These are phyloP conservation scores for Vitellaria paradoxa DNA, from an alignment of 179 eudicot species.

Conservation along the genomic window DNA sequence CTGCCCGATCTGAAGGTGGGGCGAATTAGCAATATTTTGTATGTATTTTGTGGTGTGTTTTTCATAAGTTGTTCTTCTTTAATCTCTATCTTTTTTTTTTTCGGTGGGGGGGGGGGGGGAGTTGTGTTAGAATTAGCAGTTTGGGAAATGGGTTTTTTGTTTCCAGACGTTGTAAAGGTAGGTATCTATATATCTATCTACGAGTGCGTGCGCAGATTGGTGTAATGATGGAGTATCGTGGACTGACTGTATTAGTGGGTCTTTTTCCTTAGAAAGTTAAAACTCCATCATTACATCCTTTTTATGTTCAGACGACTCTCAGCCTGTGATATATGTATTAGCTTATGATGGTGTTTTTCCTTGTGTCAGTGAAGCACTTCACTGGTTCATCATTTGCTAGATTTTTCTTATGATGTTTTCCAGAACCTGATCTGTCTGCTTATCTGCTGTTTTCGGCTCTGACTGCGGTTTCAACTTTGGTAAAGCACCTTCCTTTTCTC, in stretches of 20 bases:
- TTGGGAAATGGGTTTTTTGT: no score
- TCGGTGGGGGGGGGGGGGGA: neutral
- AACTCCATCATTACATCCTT: conserved; percentile 13
- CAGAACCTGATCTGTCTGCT: conserved; percentile 9
- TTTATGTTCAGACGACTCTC: conserved; percentile 2
- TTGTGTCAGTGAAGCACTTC: conserved; percentile 17
- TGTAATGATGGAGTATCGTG: neutral
- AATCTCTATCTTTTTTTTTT: neutral
- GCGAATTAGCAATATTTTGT: no score
- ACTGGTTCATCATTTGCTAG: conserved; percentile 7
- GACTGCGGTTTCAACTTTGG: neutral
- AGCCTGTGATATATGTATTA: neutral
- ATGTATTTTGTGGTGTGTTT: no score
- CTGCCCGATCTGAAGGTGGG: conserved; percentile 13
- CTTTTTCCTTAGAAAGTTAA: conserved; percentile 4
- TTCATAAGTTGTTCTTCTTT: neutral
- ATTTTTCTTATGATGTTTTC: conserved; percentile 5
- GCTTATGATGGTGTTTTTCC: conserved; percentile 3
- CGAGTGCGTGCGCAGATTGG: no score
- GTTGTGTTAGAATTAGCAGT: neutral
- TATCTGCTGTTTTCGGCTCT: conserved; percentile 5
- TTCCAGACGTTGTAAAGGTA: neutral
- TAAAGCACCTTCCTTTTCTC: neutral
- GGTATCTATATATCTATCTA: neutral
- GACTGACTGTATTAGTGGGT: conserved; percentile 14